Evolutionary conservation across 2,329 filamentous ascomycete genomes (phyloP).

Genomic region (Aspergillus ochraceoroseus): DNA sequence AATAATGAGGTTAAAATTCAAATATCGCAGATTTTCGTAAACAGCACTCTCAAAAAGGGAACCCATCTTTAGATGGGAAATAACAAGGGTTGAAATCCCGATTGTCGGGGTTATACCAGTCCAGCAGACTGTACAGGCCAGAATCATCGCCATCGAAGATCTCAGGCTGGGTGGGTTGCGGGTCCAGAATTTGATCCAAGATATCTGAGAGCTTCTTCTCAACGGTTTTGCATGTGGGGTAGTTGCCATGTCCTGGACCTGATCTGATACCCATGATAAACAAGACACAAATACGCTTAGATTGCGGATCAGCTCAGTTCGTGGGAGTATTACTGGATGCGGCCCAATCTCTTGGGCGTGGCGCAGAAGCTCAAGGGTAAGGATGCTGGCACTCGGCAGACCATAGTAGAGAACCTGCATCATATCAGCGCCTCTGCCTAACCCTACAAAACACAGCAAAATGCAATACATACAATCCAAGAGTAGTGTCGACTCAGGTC

Average conservation of each 20-base stretch:
- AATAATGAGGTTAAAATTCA: no score
- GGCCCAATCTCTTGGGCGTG: slow-evolving; percentile 30
- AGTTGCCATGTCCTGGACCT: slow-evolving; percentile 34
- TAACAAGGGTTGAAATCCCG: slow-evolving; percentile 34
- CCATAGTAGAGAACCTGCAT: slow-evolving; percentile 32
- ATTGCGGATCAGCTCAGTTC: slow-evolving; percentile 33
- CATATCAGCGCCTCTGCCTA: slow-evolving; percentile 3
- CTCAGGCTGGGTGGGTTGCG: slow-evolving; percentile 29
- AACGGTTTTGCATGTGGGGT: slow-evolving; percentile 33
- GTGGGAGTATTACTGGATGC: slow-evolving; percentile 25
- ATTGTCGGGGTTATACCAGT: slow-evolving; percentile 33
- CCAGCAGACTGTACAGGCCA: slow-evolving; percentile 30
- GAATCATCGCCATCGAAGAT: slow-evolving; percentile 30
- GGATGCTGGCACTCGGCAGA: slow-evolving; percentile 32
- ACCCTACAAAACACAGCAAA: background rate
- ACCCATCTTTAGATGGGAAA: slow-evolving; percentile 22
- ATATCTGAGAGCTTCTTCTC: slow-evolving; percentile 37
- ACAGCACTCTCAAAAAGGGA: slow-evolving; percentile 11
- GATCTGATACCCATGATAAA: slow-evolving; percentile 32
- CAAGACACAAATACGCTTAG: slow-evolving; percentile 34
- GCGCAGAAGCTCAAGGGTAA: slow-evolving; percentile 33
- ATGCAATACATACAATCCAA: slow-evolving; percentile 30
- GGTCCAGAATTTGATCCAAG: slow-evolving; percentile 35
- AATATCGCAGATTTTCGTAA: no score
- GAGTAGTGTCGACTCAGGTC: slow-evolving; percentile 34